Evolutionary conservation across 331 rosid species (phyloP).

Genomic region (Ulmus americana): DNA sequence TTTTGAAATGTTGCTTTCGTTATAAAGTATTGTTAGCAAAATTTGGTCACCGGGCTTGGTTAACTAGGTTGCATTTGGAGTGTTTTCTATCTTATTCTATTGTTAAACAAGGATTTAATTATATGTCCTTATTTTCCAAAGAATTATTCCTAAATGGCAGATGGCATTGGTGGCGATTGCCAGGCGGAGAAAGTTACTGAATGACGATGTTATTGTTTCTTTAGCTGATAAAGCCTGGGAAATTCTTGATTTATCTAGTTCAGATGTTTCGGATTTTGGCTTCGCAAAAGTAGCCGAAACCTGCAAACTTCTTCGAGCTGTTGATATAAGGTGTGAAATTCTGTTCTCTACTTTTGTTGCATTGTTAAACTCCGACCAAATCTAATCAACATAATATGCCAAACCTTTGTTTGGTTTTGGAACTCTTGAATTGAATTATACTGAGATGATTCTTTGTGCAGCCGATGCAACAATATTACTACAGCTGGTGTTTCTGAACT

Average conservation of each 20-base stretch:
- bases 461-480: conserved; percentile 63
- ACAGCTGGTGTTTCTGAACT: conserved; percentile 61
- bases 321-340: conserved; percentile 63
- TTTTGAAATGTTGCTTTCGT: not conserved
- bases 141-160: conserved; percentile 37
- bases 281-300: conserved; percentile 53
- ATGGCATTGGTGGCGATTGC: conserved; percentile 60
- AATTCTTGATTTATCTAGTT: conserved; percentile 69
- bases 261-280: conserved; percentile 79
- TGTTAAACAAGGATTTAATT: not conserved
- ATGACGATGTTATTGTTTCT: conserved; percentile 62
- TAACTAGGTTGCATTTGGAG: not conserved
- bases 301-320: conserved; percentile 58
- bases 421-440: conserved; percentile 31
- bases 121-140: not conserved
- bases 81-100: no score
- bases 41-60: not conserved
- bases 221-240: conserved; percentile 76
- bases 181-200: conserved; percentile 63
- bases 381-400: conserved; percentile 1
- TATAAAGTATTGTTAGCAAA: not conserved
- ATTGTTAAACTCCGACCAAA: conserved; percentile 8
- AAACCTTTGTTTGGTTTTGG: conserved; percentile 33
- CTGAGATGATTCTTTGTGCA: conserved; percentile 39
- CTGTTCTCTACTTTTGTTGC: conserved; percentile 3